Conservation (phyloP, 805 yeast species). For the Cyberlindnera sargentensis region DNA sequence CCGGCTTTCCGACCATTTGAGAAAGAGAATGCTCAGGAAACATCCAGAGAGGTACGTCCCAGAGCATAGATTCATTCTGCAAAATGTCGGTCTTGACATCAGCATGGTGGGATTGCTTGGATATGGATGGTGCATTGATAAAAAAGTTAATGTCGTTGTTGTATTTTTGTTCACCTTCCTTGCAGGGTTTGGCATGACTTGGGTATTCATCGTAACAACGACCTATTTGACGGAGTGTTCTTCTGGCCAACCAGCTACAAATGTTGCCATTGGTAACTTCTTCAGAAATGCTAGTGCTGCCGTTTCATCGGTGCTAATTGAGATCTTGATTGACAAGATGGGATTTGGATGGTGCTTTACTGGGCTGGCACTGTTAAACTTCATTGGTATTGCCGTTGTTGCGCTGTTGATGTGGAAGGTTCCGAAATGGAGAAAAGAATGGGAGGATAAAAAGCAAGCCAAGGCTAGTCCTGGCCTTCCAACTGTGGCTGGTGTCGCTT, state of each 20-base stretch:
- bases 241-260: constrained; percentile 42
- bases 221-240: constrained; percentile 47
- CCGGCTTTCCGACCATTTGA: constrained; percentile 35
- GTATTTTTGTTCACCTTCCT: constrained; percentile 39
- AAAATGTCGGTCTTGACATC: constrained; percentile 35
- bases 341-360: constrained; percentile 52
- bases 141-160: constrained; percentile 30
- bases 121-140: constrained; percentile 46
- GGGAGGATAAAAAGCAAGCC: constrained; percentile 5
- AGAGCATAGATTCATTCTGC: constrained; percentile 39
- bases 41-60: constrained; percentile 28
- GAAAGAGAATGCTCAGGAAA: constrained; percentile 18
- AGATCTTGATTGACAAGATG: constrained; percentile 27
- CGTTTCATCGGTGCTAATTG: constrained; percentile 39
- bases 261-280: constrained; percentile 47
- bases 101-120: constrained; percentile 40
- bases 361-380: constrained; percentile 36
- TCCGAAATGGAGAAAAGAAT: constrained; percentile 16
- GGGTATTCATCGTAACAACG: constrained; percentile 47
- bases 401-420: constrained; percentile 11
- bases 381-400: constrained; percentile 16
- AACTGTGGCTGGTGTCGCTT: no score
- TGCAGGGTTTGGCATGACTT: constrained; percentile 47
- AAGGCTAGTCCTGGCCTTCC: no score
- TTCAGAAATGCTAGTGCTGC: constrained; percentile 51